Conservation (phyloP, 371 early-diverging fungal species). For the Mortierella sp. region DNA sequence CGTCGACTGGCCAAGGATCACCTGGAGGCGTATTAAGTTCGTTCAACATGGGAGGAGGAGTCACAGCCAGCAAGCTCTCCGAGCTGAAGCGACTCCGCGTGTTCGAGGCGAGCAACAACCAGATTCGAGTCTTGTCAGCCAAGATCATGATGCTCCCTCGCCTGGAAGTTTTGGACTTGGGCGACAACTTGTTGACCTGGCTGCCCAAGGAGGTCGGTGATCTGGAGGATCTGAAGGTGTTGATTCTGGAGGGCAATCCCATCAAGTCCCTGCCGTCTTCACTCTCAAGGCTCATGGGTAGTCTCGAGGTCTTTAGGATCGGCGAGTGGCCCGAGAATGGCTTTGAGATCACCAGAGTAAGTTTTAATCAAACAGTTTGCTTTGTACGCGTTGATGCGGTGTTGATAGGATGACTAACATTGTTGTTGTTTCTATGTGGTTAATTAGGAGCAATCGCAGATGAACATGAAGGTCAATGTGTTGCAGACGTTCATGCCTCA, state of each 20-base stretch:
- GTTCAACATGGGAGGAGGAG: conserved; percentile 27
- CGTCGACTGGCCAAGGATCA: neutral
- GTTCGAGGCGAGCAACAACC: conserved; percentile 55
- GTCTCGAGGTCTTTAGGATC: conserved; percentile 56
- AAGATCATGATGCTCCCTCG: conserved; percentile 44
- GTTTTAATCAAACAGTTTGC: neutral
- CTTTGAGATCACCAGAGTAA: conserved; percentile 57
- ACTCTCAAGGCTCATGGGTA: conserved; percentile 54
- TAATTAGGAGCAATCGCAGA: conserved; percentile 40
- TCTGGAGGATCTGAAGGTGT: conserved; percentile 42
- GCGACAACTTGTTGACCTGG: conserved; percentile 51
- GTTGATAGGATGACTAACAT: neutral
- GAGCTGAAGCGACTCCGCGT: conserved; percentile 54
- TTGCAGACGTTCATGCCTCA: conserved; percentile 55
- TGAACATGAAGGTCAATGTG: conserved; percentile 56
- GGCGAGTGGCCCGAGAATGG: conserved; percentile 61
- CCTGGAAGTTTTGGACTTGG: conserved; percentile 56
- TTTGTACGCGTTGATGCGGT: too few relatives aligned
- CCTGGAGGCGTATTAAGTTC: conserved; percentile 8
- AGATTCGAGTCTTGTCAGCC: conserved; percentile 51
- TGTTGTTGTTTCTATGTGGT: neutral
- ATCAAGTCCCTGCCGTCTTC: conserved; percentile 56
- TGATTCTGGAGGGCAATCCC: conserved; percentile 57
- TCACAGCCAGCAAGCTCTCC: conserved; percentile 53
- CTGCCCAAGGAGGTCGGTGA: conserved; percentile 58